Conservation (phyloP, 495 filamentous ascomycete species). For the Hypomontagnella monticulosa region DNA sequence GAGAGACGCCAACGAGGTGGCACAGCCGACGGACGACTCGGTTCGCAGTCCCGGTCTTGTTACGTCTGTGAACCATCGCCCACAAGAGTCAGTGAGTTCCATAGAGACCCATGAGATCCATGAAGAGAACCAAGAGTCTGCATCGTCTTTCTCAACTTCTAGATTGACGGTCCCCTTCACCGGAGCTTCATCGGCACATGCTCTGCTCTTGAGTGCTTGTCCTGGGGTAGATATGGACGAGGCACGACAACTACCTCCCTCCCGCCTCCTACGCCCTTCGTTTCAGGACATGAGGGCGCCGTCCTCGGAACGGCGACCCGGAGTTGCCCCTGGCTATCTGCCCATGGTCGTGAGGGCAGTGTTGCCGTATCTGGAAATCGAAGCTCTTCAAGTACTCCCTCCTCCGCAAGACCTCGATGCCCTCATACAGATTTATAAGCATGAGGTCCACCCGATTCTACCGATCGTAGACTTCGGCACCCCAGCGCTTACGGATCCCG, state of each 20-base stretch:
- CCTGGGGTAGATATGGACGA: constrained; percentile 6
- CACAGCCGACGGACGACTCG: neutral
- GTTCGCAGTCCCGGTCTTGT: neutral
- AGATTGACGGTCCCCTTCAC: constrained; percentile 11
- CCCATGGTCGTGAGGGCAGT: constrained; percentile 32
- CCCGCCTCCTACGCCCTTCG: constrained; percentile 26
- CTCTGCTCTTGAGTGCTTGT: constrained; percentile 16
- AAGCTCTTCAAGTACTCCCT: constrained; percentile 38
- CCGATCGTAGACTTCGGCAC: constrained; percentile 43
- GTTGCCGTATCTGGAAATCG: constrained; percentile 43
- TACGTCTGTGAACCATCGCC: neutral
- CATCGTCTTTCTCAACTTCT: neutral
- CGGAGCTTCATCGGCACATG: constrained; percentile 26
- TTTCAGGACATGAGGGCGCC: constrained; percentile 35
- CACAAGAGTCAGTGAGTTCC: neutral
- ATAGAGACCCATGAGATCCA: neutral
- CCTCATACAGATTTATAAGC: constrained; percentile 43
- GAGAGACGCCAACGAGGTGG: neutral
- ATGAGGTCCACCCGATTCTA: constrained; percentile 47
- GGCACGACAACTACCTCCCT: constrained; percentile 8
- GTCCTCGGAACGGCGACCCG: constrained; percentile 27
- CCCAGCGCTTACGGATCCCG: constrained; percentile 12
- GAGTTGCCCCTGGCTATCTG: constrained; percentile 11
- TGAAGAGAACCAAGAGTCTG: constrained; percentile 3
- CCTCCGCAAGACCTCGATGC: constrained; percentile 30